Base-by-base conservation (phyloP, 2,329 filamentous ascomycete species). In the Arthrinium phaeospermum region DNA sequence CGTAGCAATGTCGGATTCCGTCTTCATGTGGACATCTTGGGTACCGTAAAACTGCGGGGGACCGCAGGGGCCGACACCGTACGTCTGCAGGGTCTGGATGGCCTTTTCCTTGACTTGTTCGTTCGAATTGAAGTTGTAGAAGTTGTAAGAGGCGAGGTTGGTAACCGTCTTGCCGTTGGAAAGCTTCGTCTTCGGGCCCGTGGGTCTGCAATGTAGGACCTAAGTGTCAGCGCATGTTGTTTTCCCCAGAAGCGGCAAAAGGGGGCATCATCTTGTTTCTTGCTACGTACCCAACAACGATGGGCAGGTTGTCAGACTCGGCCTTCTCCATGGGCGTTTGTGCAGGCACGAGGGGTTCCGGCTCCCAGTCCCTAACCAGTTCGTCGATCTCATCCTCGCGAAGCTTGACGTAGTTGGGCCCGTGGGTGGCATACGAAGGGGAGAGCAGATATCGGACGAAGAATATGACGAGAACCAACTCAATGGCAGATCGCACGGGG, bases 1-100 rank as follows among this genome's bases (percentile, higher is more conserved):
- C 13, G 93, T 90, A 34, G 96, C 95, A 79, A 99, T 95, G 81
- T 98, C 96, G 72, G 94, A 91, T 84, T 99, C 96, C 22, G 94
- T 95, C 86, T 97, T 96, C 90, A 98, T 96, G 83, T 99, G 96
- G 67, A 98, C 95, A 83, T 99, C 96, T 82, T 98, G 96, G 45
- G 95, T 99, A 75, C 95, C 96, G 85, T 99, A 99, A 85, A 99
- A 99, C 75, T 97, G 95, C 7, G 96, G 96, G 24, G 96, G 96
- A 27, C 96, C 96, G 81, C 96, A 99, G 72, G 96, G 96, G 12
- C 96, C 97, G 53, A 99, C 97, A 72, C 96, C 96, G 78, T 99
- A 99, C 27, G 94, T 97, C 73, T 96, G 93, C 51, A 99, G 89
- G 0, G 95, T 97, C 82, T 96, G 92, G 74, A 99, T 95, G 1